Conservation (phyloP, 345 rosid species). For the Clausena lansium region DNA sequence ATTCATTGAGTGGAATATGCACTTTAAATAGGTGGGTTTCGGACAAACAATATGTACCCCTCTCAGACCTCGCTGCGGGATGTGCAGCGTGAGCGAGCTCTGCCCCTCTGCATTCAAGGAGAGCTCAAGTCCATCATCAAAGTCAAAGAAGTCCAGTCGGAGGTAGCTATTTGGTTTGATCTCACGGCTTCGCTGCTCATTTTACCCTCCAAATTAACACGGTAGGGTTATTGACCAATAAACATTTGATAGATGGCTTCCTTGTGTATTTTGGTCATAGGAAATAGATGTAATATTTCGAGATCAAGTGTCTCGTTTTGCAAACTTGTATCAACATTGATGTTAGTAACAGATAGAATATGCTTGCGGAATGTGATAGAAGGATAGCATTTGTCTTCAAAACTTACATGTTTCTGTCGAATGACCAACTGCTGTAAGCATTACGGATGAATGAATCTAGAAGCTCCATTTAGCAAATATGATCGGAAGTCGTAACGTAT, state of each 20-base stretch:
- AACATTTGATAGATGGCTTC: no score
- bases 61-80: slow-evolving; percentile 66
- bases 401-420: background rate
- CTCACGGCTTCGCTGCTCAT: background rate
- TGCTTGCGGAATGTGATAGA: no score
- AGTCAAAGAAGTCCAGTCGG: slow-evolving; percentile 37
- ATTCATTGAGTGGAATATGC: background rate
- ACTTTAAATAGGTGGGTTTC: slow-evolving; percentile 65
- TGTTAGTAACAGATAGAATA: no score
- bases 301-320: no score
- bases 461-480: no score
- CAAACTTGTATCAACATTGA: no score
- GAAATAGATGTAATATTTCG: no score
- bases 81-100: slow-evolving; percentile 52
- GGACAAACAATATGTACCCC: slow-evolving; percentile 94
- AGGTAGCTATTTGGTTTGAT: slow-evolving; percentile 30
- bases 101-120: slow-evolving; percentile 96
- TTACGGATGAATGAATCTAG: no score
- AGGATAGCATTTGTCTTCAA: background rate
- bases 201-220: no score
- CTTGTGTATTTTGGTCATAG: no score
- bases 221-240: no score
- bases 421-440: background rate
- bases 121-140: slow-evolving; percentile 45
- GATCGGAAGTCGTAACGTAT: no score